Percentiles rank a stretch among this genome's conserved stretches.
Conservation (phyloP, 2,329 filamentous ascomycete genomes). For the Endothia cerciana region DNA sequence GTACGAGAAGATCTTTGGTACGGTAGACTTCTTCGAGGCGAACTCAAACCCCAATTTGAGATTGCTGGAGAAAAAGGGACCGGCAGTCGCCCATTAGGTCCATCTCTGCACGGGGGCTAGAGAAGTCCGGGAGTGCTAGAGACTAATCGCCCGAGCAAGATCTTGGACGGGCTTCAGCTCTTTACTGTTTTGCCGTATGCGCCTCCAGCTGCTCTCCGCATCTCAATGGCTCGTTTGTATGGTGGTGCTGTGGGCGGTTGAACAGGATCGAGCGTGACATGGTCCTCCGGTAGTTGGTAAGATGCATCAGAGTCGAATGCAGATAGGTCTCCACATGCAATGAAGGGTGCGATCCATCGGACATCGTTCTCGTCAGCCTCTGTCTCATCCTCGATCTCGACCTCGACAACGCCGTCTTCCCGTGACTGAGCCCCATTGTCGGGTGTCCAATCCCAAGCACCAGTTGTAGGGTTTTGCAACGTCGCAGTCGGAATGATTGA, state of each 20-base stretch:
- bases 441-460: conserved; percentile 47
- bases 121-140: not conserved
- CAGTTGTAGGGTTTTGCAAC: conserved; percentile 51
- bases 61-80: conserved; percentile 47
- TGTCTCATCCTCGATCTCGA: conserved; percentile 53
- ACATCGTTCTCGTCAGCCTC: conserved; percentile 46
- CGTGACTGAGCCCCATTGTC: conserved; percentile 9
- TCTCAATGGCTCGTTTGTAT: conserved; percentile 88
- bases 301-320: conserved; percentile 96
- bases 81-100: conserved; percentile 27
- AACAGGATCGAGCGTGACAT: conserved; percentile 86
- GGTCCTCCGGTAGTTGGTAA: conserved; percentile 83
- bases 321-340: conserved; percentile 95
- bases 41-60: conserved; percentile 19
- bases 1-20: conserved; percentile 53
- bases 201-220: conserved; percentile 75
- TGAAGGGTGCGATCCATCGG: conserved; percentile 91
- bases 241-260: conserved; percentile 96
- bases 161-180: not conserved
- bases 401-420: conserved; percentile 47
- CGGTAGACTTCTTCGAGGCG: conserved; percentile 33
- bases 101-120: not conserved
- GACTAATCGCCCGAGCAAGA: not conserved
- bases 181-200: conserved; percentile 72
- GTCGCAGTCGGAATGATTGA: conserved; percentile 46